Percentiles rank a stretch among this genome's conserved stretches.
Evolutionary conservation across 1,139 yeast genomes (phyloP).

Genomic region (Suhomyces wounanorum): DNA sequence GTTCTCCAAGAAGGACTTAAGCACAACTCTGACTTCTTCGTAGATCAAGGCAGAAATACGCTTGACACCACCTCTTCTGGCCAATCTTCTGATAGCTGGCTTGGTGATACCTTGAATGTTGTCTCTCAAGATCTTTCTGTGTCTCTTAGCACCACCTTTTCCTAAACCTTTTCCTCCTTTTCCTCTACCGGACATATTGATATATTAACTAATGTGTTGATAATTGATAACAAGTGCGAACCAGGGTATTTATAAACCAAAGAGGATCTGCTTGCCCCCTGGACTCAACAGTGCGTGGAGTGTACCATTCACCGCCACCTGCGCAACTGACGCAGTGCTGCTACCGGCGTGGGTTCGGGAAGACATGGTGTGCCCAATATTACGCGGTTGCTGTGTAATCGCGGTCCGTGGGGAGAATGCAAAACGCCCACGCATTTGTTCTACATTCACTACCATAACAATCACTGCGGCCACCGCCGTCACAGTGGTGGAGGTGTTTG

Average conservation of each 20-base stretch:
- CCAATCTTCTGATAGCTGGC: constrained; percentile 99
- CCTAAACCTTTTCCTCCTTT: constrained; percentile 99
- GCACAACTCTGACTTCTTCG: constrained; percentile 98
- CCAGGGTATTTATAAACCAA: constrained; percentile 9
- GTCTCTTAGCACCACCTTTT: constrained; percentile 99
- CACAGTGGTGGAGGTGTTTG: not conserved
- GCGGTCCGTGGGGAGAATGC: not conserved
- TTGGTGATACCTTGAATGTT: constrained; percentile 99
- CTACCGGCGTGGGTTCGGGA: constrained; percentile 1
- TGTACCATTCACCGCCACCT: constrained; percentile 1
- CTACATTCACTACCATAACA: not conserved
- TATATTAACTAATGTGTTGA: constrained; percentile 13
- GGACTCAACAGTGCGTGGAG: not conserved
- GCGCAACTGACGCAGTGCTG: not conserved
- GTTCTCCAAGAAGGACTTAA: constrained; percentile 93
- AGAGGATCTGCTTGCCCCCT: constrained; percentile 3
- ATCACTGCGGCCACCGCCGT: not conserved
- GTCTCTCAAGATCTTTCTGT: constrained; percentile 99
- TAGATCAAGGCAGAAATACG: constrained; percentile 98
- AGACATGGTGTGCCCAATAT: constrained; percentile 4
- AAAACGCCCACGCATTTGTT: not conserved
- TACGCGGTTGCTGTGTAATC: constrained; percentile 6
- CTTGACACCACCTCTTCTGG: constrained; percentile 99
- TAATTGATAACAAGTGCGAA: constrained; percentile 11
- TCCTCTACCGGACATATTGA: constrained; percentile 96